A percentile compares a stretch with the other conserved stretches of the same genome.
These are phyloP conservation scores for Herpomyces periplanetae DNA, from an alignment of 2,329 filamentous ascomycete genomes.

Conservation along the genomic window DNA sequence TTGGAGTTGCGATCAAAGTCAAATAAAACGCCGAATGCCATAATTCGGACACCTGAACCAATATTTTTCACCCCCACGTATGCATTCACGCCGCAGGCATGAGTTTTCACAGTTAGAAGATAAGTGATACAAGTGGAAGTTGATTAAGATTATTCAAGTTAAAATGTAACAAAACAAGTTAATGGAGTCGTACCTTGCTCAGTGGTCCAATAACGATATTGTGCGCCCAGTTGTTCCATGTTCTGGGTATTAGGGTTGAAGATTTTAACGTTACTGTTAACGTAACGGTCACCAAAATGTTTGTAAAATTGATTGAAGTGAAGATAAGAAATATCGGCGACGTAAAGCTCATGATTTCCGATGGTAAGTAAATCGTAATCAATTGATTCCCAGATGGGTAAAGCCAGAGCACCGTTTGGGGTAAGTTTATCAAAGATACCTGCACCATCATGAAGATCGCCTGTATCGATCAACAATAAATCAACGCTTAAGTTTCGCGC, in stretches of 20 bases:
- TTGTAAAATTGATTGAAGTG: slow-evolving; percentile 35
- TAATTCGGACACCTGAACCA: slow-evolving; percentile 35
- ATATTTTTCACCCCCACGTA: too few relatives aligned
- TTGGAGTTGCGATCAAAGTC: slow-evolving; percentile 68
- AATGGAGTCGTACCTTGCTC: too few relatives aligned
- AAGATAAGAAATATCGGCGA: slow-evolving; percentile 29
- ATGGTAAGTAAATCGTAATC: slow-evolving; percentile 45
- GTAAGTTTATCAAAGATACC: slow-evolving; percentile 63
- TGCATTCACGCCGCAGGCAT: too few relatives aligned
- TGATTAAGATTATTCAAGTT: too few relatives aligned
- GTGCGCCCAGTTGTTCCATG: slow-evolving; percentile 30
- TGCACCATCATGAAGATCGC: slow-evolving; percentile 71
- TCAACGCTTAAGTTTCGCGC: slow-evolving; percentile 44
- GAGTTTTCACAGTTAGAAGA: too few relatives aligned
- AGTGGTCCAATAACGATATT: slow-evolving; percentile 63
- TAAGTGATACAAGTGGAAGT: too few relatives aligned
- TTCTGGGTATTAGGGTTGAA: slow-evolving; percentile 28
- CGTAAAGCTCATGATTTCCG: slow-evolving; percentile 86
- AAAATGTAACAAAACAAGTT: too few relatives aligned
- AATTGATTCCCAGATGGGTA: slow-evolving; percentile 50
- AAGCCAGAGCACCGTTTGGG: slow-evolving; percentile 58
- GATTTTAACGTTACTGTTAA: slow-evolving; percentile 78
- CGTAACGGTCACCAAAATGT: slow-evolving; percentile 36
- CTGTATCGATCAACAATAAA: slow-evolving; percentile 70
- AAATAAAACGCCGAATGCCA: slow-evolving; percentile 79